phyloP scores from a whole-genome alignment of 805 yeast genomes.

The Teunomyces tritomae region DNA sequence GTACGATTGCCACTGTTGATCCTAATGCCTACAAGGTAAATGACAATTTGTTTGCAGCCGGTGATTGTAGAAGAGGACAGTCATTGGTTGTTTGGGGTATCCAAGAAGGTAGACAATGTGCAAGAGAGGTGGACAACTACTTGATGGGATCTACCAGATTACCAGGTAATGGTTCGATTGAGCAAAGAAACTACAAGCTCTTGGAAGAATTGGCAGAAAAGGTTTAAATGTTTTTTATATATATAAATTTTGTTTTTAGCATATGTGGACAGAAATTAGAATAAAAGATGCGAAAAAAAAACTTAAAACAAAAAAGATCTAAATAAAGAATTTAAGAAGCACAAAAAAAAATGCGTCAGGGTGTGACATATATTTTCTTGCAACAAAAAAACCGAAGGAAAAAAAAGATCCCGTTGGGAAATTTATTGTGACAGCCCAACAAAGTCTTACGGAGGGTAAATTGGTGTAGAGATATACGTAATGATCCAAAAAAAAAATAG shows the following conservation, averaged over 20 bases:
- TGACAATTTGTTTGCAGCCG: constrained; percentile 86
- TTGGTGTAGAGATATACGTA: no score
- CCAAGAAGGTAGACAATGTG: constrained; percentile 99
- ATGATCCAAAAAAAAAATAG: no score
- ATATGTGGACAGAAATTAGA: background rate
- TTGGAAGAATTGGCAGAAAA: constrained; percentile 74
- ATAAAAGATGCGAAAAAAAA: background rate
- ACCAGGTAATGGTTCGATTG: constrained; percentile 94
- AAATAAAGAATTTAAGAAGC: no score
- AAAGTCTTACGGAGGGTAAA: no score
- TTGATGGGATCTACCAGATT: constrained; percentile 76
- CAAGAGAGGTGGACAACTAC: constrained; percentile 82
- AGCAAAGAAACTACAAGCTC: constrained; percentile 74
- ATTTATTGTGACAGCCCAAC: no score
- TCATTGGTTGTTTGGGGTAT: constrained; percentile 98
- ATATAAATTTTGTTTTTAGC: background rate
- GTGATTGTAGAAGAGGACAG: constrained; percentile 99
- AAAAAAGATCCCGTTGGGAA: no score
- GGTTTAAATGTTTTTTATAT: constrained; percentile 25
- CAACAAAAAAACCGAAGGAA: no score
- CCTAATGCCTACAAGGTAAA: constrained; percentile 66
- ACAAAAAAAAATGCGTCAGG: no score
- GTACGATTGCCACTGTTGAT: constrained; percentile 69
- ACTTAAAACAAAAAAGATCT: background rate
- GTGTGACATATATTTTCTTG: no score